A percentile compares a stretch with the other conserved stretches of the same genome.
These are phyloP conservation scores for Ballota nigra DNA, from an alignment of 257 asterid genomes.

Conservation along the genomic window DNA sequence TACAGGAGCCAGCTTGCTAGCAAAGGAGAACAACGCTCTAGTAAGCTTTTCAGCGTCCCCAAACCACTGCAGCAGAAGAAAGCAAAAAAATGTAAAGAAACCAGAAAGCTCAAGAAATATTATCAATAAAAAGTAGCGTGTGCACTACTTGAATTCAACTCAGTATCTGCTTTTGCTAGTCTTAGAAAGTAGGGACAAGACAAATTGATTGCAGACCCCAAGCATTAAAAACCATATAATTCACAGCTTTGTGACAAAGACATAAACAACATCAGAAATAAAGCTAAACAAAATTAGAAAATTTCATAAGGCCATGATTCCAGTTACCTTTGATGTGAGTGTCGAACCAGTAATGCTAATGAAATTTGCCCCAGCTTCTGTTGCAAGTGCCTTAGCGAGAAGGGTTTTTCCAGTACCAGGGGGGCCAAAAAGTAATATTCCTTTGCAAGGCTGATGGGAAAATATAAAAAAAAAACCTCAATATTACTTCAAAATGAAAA, in stretches of 20 bases:
- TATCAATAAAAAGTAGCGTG: not conserved
- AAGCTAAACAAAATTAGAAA: not conserved
- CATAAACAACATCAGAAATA: not conserved
- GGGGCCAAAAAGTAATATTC: constrained; percentile 95
- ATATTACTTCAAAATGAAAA: constrained; percentile 16
- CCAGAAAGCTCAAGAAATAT: not conserved
- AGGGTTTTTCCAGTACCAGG: constrained; percentile 99
- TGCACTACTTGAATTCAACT: constrained; percentile 8
- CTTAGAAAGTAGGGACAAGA: constrained; percentile 3
- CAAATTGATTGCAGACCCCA: not conserved
- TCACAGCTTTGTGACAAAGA: not conserved
- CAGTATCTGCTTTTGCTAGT: not conserved
- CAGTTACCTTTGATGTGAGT: constrained; percentile 85
- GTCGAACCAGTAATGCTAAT: constrained; percentile 97
- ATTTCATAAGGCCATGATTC: not conserved
- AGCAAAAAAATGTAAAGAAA: not conserved
- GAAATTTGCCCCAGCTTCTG: constrained; percentile 98
- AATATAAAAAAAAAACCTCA: not conserved
- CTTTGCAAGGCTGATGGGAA: constrained; percentile 92
- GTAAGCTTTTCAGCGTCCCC: constrained; percentile 99
- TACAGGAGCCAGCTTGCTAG: constrained; percentile 95
- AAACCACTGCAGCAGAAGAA: constrained; percentile 85
- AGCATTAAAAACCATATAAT: not conserved
- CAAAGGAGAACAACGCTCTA: constrained; percentile 92
- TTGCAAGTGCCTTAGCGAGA: constrained; percentile 96